Percentiles rank a stretch among this genome's conserved stretches.
phyloP scores from a whole-genome alignment of 768 basidiomycete genomes.

The Lactarius vividus region DNA sequence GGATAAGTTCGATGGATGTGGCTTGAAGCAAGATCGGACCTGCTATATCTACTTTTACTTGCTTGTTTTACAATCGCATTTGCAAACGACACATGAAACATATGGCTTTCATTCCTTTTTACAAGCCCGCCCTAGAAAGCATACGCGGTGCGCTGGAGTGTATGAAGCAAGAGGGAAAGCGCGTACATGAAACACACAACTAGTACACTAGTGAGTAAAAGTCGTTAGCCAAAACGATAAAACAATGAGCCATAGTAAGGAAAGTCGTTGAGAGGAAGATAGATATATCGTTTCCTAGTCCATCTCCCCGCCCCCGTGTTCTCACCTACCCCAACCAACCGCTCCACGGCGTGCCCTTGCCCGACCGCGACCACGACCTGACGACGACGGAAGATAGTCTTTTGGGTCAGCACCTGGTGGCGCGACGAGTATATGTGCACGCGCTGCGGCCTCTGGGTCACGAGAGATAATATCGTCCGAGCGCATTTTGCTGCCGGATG shows the following conservation, averaged over 20 bases:
- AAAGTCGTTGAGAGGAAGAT: constrained; percentile 1
- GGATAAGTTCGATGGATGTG: constrained; percentile 12
- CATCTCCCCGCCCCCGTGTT: constrained; percentile 23
- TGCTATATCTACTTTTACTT: constrained; percentile 30
- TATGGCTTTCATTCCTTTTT: constrained; percentile 12
- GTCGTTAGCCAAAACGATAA: constrained; percentile 6
- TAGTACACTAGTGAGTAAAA: constrained; percentile 14
- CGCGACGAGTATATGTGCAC: constrained; percentile 27
- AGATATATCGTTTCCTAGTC: constrained; percentile 7
- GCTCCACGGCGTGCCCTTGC: constrained; percentile 16
- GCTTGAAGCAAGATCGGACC: constrained; percentile 7
- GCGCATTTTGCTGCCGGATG: constrained; percentile 26
- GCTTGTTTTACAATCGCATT: constrained; percentile 27
- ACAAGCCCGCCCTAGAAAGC: background rate
- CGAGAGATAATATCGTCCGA: constrained; percentile 27
- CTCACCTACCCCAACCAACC: constrained; percentile 18
- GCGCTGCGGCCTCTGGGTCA: constrained; percentile 27
- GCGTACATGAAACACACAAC: constrained; percentile 2
- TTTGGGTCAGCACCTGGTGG: constrained; percentile 27
- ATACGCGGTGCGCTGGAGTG: background rate
- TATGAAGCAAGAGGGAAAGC: background rate
- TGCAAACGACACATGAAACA: constrained; percentile 19
- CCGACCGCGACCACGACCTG: constrained; percentile 24
- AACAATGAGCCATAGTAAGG: background rate
- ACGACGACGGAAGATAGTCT: constrained; percentile 22